Evolutionary conservation across 768 basidiomycete genomes (phyloP), one percentile per base, ranked within the genome.

Genomic region (Tulasnella calospora): DNA sequence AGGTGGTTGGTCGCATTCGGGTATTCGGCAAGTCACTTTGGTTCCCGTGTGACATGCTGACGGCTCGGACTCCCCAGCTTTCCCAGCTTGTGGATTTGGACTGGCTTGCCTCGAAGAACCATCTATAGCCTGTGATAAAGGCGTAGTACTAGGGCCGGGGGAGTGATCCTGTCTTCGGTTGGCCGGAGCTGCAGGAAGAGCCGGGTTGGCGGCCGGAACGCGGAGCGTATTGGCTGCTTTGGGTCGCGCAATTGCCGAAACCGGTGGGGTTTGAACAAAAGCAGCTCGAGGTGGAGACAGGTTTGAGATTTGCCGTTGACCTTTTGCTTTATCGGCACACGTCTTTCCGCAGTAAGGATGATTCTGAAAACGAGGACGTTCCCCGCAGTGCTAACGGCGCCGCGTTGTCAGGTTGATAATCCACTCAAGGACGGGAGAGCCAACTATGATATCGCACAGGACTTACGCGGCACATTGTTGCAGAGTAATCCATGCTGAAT

Each of bases 21-120:
- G 33, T n/a, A 74, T 74, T 10, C 44, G 44, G 73, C 73, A 74
- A 44, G 73, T 74, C 30, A 67, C 61, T 30, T 67, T 67, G 13
- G 61, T 30, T 17, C 30, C n/a, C 13, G 61, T 27, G 30, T 30
- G 61, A 30, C 30, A 33, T 19, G 33, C 33, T 5, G 33, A 12
- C 27, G 61, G 12, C 12, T 67, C 61, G 30, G 57, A 61, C 12
- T 30, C 30, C 57, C 3, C 57, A 0, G 6, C 33, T 10, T 67
- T 35, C 33, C 27, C 61, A 27, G 13, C 33, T 67, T 17, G 44
- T 44, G 44, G 44, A 44, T 35, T 67, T 35, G 61, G 33, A 35
- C 61, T 67, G 30, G 33, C 2, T 27, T 30, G 61, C 6, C 61
- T 67, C 13, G 61, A 27, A 12, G 33, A 15, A 13, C 61, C 61